A percentile compares a stretch with the other conserved stretches of the same genome.
Evolutionary conservation across 139 green algal species (phyloP).

Genomic region (Tetratostichococcus sp.): DNA sequence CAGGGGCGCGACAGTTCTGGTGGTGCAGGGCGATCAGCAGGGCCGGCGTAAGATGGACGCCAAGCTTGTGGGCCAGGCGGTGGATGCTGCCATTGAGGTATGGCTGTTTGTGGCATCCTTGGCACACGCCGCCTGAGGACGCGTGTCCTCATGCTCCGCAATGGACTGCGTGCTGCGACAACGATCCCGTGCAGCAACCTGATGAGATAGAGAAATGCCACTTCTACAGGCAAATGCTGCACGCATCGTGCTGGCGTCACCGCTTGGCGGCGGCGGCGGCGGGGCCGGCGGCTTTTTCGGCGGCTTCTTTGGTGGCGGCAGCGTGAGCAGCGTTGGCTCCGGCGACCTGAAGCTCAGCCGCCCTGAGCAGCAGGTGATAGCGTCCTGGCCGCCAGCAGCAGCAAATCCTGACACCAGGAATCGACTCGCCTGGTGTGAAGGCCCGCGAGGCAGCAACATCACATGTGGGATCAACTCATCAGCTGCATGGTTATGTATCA

Average conservation of each 20-base stretch:
- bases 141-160: too few species aligned
- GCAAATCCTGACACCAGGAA: too few species aligned
- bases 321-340: neutral
- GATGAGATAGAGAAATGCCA: too few species aligned
- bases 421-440: too few species aligned
- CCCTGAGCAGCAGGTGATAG: constrained; percentile 17
- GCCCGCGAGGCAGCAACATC: too few species aligned
- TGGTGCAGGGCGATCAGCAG: neutral
- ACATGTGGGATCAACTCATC: too few species aligned
- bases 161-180: too few species aligned
- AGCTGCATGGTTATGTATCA: too few species aligned
- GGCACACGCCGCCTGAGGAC: too few species aligned
- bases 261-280: constrained; percentile 1
- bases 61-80: neutral
- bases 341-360: constrained; percentile 4
- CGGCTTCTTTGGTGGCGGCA: constrained; percentile 11
- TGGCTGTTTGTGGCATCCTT: too few species aligned
- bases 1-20: neutral
- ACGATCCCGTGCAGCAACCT: too few species aligned
- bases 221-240: neutral
- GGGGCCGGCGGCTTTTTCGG: constrained; percentile 2
- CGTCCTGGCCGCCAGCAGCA: too few species aligned
- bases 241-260: constrained; percentile 20
- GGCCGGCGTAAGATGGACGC: neutral
- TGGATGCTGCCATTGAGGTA: constrained; percentile 11